phyloP scores from a whole-genome alignment of 371 early-diverging fungal species.

The Mucor sp. region DNA sequence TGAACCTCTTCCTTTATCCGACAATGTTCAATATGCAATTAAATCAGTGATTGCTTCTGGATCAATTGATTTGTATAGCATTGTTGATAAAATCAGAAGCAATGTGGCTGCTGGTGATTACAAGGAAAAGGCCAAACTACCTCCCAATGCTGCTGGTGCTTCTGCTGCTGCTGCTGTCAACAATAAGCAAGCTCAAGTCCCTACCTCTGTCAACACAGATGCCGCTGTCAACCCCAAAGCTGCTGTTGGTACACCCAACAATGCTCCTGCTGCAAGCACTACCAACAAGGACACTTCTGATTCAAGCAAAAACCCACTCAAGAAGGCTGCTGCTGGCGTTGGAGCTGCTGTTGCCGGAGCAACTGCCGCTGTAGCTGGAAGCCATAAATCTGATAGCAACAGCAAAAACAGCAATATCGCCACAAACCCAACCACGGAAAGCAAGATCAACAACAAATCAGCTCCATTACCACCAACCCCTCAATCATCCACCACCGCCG shows the following conservation, averaged over 20 bases:
- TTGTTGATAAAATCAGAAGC: neutral
- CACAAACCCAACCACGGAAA: neutral
- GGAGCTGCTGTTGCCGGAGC: conserved; percentile 1
- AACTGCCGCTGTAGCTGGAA: neutral
- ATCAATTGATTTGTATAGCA: conserved; percentile 11
- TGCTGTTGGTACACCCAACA: neutral
- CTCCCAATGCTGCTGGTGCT: neutral
- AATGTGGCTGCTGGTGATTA: conserved; percentile 8
- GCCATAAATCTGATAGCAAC: neutral
- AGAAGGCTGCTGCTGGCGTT: neutral
- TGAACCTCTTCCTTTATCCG: conserved; percentile 8
- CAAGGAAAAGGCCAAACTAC: neutral
- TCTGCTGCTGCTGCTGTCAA: neutral
- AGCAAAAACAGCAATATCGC: neutral
- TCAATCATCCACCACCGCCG: neutral
- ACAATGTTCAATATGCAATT: conserved; percentile 7
- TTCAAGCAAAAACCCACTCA: neutral
- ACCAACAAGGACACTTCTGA: neutral
- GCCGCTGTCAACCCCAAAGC: neutral
- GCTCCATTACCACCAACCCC: neutral
- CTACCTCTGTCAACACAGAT: neutral
- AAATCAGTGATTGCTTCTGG: conserved; percentile 6
- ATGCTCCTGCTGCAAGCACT: neutral
- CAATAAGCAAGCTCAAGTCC: neutral
- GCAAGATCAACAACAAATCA: neutral